Conservation (phyloP, 208 protist genomes). For the Leishmania amazonensis region DNA sequence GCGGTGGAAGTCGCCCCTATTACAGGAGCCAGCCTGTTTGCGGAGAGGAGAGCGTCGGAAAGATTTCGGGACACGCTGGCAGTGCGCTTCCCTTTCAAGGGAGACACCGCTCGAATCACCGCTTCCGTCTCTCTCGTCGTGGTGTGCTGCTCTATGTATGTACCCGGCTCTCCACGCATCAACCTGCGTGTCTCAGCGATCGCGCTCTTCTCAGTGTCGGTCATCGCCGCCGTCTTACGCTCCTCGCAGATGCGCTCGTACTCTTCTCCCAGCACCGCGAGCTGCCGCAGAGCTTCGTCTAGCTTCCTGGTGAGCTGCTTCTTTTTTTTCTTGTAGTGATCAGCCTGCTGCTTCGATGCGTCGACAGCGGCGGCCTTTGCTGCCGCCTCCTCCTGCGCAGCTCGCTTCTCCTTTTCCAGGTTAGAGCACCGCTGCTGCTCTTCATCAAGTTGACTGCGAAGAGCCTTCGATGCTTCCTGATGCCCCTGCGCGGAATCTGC, state of each 20-base stretch:
- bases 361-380: slow-evolving; percentile 1
- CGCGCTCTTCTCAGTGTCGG: neutral
- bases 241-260: slow-evolving; percentile 16
- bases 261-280: slow-evolving; percentile 28
- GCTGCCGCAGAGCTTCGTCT: slow-evolving; percentile 15
- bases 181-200: neutral
- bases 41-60: slow-evolving; percentile 26
- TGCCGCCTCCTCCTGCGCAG: slow-evolving; percentile 10
- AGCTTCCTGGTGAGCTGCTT: slow-evolving; percentile 6
- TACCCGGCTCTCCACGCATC: too few relatives aligned
- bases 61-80: slow-evolving; percentile 19
- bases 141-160: neutral
- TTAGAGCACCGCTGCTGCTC: neutral
- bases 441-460: neutral
- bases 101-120: neutral
- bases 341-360: slow-evolving; percentile 7
- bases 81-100: neutral
- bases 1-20: neutral
- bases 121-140: neutral
- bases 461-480: neutral
- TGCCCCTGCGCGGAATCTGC: neutral
- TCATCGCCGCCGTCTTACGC: neutral
- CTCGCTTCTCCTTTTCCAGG: slow-evolving; percentile 2
- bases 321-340: slow-evolving; percentile 18
- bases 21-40: neutral